Percentiles rank a stretch among this genome's conserved stretches.
Evolutionary conservation across 2,329 filamentous ascomycete species (phyloP).

Genomic region (Pseudogymnoascus sp.): DNA sequence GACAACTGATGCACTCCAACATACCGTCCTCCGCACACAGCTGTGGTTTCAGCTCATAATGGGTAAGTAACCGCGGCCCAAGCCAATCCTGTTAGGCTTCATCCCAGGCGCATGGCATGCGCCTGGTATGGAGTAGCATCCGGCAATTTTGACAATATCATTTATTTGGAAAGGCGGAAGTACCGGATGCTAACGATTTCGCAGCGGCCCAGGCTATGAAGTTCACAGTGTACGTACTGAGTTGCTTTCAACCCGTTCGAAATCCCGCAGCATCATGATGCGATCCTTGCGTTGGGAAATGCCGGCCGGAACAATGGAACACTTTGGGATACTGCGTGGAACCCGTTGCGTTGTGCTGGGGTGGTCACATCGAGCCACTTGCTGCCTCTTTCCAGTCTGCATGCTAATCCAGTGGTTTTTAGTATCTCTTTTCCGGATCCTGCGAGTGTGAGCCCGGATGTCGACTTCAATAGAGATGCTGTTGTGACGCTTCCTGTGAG

Average conservation of each 20-base stretch:
- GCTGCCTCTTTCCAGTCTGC: neutral
- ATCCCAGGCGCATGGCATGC: neutral
- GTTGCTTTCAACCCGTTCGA: constrained; percentile 38
- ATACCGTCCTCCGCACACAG: neutral
- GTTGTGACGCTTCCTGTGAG: neutral
- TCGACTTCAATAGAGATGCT: neutral
- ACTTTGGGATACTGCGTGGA: neutral
- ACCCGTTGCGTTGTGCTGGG: neutral
- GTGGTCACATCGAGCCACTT: neutral
- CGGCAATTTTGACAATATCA: neutral
- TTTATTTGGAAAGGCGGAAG: neutral
- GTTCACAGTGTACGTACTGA: constrained; percentile 28
- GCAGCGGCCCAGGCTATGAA: constrained; percentile 2
- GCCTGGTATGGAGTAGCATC: neutral
- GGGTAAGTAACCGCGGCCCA: neutral
- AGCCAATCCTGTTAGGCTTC: neutral
- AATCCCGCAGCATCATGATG: neutral
- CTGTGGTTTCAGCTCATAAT: constrained; percentile 2
- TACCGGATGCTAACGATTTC: neutral
- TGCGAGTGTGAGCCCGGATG: neutral
- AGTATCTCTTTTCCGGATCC: neutral
- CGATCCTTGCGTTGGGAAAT: neutral
- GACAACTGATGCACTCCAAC: neutral
- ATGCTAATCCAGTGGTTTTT: neutral
- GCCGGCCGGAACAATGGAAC: neutral